Evolutionary conservation across 371 early-diverging fungal genomes (phyloP).

Genomic region (Umbelopsis sp.): DNA sequence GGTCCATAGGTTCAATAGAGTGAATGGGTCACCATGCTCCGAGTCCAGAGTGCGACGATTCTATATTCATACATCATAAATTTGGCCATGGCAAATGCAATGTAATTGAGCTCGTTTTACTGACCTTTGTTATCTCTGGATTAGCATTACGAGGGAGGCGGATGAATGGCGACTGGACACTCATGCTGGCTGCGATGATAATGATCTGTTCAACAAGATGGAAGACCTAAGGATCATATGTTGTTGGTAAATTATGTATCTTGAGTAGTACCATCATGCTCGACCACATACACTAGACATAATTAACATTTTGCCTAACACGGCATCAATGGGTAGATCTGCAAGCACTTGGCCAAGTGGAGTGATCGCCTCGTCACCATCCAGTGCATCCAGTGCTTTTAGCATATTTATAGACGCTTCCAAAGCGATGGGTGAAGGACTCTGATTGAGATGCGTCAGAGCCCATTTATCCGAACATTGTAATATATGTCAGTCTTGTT

Average conservation of each 20-base stretch:
- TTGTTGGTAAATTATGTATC: not conserved
- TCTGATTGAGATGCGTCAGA: constrained; percentile 15
- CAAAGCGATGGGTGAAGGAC: constrained; percentile 67
- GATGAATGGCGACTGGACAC: constrained; percentile 70
- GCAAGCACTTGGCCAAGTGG: constrained; percentile 85
- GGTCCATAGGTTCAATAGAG: constrained; percentile 64
- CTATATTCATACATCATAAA: constrained; percentile 24
- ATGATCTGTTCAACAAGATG: constrained; percentile 76
- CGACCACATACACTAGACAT: constrained; percentile 48
- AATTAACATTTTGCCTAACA: constrained; percentile 87
- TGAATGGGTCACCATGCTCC: constrained; percentile 70
- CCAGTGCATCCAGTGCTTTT: constrained; percentile 62
- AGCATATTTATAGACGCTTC: constrained; percentile 63
- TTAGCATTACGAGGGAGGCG: constrained; percentile 47
- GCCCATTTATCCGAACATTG: constrained; percentile 33
- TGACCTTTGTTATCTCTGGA: constrained; percentile 45
- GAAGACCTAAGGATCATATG: constrained; percentile 36
- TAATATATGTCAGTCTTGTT: not conserved
- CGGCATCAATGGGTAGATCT: constrained; percentile 84
- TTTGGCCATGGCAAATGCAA: not conserved
- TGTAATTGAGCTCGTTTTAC: not conserved
- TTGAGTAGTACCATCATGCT: not conserved
- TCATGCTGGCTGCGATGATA: constrained; percentile 82
- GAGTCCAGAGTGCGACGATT: constrained; percentile 57
- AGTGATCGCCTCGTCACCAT: constrained; percentile 64